Conservation (phyloP, 306 rosid genomes). For the Cicer yamashitae region DNA sequence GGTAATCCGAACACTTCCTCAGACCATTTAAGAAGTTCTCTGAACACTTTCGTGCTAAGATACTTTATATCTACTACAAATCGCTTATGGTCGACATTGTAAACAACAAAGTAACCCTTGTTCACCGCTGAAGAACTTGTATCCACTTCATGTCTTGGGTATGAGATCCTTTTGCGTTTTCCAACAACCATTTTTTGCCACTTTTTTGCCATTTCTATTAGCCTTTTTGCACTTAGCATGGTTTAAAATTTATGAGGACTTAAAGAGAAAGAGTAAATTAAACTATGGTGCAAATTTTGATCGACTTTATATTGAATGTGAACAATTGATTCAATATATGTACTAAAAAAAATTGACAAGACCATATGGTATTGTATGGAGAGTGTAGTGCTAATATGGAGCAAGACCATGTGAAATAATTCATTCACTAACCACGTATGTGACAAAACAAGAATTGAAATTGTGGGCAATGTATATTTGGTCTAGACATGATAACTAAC, state of each 20-base stretch:
- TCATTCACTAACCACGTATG: slow-evolving; percentile 4
- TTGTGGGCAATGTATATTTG: slow-evolving; percentile 11
- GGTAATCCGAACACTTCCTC: slow-evolving; percentile 52
- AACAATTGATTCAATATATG: slow-evolving; percentile 8
- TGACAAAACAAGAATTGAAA: slow-evolving; percentile 21
- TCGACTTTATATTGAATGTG: neutral
- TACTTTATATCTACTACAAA: slow-evolving; percentile 47
- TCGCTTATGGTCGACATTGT: slow-evolving; percentile 40
- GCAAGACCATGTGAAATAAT: slow-evolving; percentile 41
- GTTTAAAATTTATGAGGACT: neutral
- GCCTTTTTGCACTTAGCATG: slow-evolving; percentile 45
- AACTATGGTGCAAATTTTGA: neutral
- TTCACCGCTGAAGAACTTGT: neutral
- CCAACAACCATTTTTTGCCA: slow-evolving; percentile 46
- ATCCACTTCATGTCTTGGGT: neutral
- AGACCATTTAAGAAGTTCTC: slow-evolving; percentile 48
- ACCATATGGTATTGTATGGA: slow-evolving; percentile 29
- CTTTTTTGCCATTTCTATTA: slow-evolving; percentile 48
- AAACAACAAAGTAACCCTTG: slow-evolving; percentile 52
- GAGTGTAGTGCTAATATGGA: slow-evolving; percentile 39
- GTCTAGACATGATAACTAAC: slow-evolving; percentile 8
- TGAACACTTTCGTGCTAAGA: slow-evolving; percentile 44
- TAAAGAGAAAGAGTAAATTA: neutral
- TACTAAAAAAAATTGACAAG: slow-evolving; percentile 22
- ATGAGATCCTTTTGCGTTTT: slow-evolving; percentile 49